Evolutionary conservation across 305 asterid genomes (phyloP).

Genomic region (Nicotiana rustica): DNA sequence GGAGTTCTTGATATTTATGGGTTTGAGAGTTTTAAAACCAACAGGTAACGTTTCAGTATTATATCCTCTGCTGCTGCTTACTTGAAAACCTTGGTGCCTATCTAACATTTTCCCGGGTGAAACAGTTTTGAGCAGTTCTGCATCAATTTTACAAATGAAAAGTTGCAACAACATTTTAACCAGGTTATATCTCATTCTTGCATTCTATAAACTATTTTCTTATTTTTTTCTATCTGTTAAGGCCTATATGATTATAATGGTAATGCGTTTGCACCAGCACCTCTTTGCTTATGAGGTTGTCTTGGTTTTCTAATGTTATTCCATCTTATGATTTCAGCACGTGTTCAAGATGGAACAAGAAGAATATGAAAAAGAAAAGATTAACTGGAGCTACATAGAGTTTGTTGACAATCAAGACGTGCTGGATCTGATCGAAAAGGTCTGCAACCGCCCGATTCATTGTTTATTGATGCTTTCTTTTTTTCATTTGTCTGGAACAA

Average conservation of each 20-base stretch:
- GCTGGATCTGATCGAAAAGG: slow-evolving; percentile 98
- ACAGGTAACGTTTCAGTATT: slow-evolving; percentile 65
- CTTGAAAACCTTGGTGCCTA: slow-evolving; percentile 25
- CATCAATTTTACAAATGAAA: slow-evolving; percentile 98
- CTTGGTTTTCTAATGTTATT: neutral
- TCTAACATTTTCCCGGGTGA: slow-evolving; percentile 35
- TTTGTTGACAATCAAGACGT: slow-evolving; percentile 99
- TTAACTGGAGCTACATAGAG: slow-evolving; percentile 99
- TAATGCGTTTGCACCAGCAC: slow-evolving; percentile 10
- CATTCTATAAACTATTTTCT: neutral
- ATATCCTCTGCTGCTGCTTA: slow-evolving; percentile 29
- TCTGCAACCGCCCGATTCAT: slow-evolving; percentile 40
- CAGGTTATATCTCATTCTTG: slow-evolving; percentile 67
- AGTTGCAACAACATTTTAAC: slow-evolving; percentile 99
- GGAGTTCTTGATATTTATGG: slow-evolving; percentile 99
- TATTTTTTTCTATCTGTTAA: slow-evolving; percentile 7
- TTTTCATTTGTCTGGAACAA: neutral
- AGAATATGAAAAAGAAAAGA: slow-evolving; percentile 94
- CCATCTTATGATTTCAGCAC: slow-evolving; percentile 68
- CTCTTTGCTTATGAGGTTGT: slow-evolving; percentile 11
- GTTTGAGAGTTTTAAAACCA: slow-evolving; percentile 94
- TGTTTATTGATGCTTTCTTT: neutral
- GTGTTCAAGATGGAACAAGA: slow-evolving; percentile 99
- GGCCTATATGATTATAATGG: neutral
- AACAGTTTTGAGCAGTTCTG: slow-evolving; percentile 99